Evolutionary conservation across 257 asterid species (phyloP), one percentile per base, ranked within the genome.

Genomic region (Ocimum tenuiflorum): DNA sequence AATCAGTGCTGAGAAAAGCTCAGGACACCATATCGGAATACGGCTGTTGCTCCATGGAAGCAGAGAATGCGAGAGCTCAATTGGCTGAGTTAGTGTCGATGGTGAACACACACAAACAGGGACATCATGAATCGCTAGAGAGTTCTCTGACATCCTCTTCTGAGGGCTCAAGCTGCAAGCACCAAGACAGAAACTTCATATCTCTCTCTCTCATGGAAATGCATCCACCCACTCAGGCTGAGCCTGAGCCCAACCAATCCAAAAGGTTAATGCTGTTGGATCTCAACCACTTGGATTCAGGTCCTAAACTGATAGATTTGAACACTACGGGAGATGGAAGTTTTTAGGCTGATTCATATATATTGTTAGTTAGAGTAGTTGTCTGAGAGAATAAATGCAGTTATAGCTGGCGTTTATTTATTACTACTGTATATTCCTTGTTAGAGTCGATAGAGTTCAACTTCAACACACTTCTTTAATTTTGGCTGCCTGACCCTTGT

Each of bases 1-100:
- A 82, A 51, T 78, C 89, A 22, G 88, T 91, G 41, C 52, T 91
- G 77, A 72, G 52, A 61, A 89, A 84, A 70, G 95, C 98, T 33
- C 83, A 85, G 15, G 87, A 87, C 41, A 85, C 98, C n/a, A 76
- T 91, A 2, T 73, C 87, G 0, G 77, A 68, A 52, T 81, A 84
- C 18, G 69, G 75, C 18, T 70, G 91, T 14, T 78, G 77, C 75
- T 73, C 89, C 50, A 60, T 66, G 4, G 91, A 81, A 73, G 85
- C 79, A 0, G 91, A 85, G 59, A 71, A 60, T 12, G 96, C 94
- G 9, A 82, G 79, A 75, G 81, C 83, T 38, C 92, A 82, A 48
- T 95, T 86, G 55, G 82, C 95, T 6, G 77, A 82, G n/a, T 63
- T 91, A 38, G 78, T 74, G 36, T 79, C 91, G 56, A 81, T 83